These are phyloP conservation scores for Chimonanthus praecox DNA, from an alignment of 164 flowering plant genomes.

Conservation along the genomic window DNA sequence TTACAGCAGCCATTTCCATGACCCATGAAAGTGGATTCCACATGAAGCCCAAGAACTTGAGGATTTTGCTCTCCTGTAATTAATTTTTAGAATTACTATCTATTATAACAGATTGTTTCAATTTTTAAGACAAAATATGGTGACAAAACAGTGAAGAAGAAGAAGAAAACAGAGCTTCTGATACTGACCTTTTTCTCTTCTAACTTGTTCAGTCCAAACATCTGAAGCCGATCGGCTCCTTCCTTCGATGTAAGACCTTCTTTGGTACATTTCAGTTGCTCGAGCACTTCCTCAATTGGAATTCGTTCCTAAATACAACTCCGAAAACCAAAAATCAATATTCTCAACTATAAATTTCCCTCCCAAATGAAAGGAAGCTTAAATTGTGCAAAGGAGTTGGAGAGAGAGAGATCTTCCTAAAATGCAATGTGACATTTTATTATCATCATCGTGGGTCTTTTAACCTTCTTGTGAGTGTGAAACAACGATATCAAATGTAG, in stretches of 20 bases:
- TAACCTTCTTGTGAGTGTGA: too few relatives aligned
- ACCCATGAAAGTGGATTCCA: constrained; percentile 84
- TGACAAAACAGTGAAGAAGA: neutral
- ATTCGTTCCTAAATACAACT: constrained; percentile 38
- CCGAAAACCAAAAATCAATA: neutral
- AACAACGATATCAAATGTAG: too few relatives aligned
- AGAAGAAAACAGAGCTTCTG: neutral
- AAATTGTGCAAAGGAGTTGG: too few relatives aligned
- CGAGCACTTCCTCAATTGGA: constrained; percentile 69
- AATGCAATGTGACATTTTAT: too few relatives aligned
- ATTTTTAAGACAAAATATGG: neutral
- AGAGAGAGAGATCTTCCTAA: too few relatives aligned
- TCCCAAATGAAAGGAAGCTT: too few relatives aligned
- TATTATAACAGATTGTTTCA: too few relatives aligned
- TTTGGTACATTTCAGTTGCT: constrained; percentile 58
- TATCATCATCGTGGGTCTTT: too few relatives aligned
- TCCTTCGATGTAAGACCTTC: constrained; percentile 63
- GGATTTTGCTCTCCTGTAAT: constrained; percentile 58
- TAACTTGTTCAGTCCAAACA: constrained; percentile 76
- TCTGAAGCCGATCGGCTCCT: constrained; percentile 59
- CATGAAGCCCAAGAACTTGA: constrained; percentile 76
- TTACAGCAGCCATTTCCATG: constrained; percentile 67
- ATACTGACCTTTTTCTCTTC: constrained; percentile 67
- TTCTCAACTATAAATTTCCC: neutral
- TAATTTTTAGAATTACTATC: neutral